Percentiles rank a stretch among this genome's conserved stretches.
These are phyloP conservation scores for Osmanthus fragrans DNA, from an alignment of 257 asterid genomes.

Conservation along the genomic window DNA sequence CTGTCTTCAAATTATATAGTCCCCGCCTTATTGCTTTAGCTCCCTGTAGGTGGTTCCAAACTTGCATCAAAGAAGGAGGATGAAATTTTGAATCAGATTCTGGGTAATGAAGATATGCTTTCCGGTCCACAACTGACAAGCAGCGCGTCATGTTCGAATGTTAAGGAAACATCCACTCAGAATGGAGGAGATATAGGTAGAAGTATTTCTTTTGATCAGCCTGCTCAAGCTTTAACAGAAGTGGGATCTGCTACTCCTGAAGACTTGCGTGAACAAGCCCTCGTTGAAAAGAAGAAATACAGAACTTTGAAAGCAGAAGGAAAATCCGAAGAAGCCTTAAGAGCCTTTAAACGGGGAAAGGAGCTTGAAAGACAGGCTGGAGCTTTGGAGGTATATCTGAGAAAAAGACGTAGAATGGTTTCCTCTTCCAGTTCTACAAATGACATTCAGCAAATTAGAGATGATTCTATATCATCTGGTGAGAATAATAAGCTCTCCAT, in stretches of 20 bases:
- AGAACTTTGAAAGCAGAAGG: constrained; percentile 85
- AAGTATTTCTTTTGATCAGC: constrained; percentile 42
- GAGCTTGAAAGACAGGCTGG: constrained; percentile 97
- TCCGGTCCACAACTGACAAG: constrained; percentile 33
- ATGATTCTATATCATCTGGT: constrained; percentile 36
- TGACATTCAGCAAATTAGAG: constrained; percentile 45
- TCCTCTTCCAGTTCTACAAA: constrained; percentile 44
- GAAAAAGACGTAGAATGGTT: constrained; percentile 74
- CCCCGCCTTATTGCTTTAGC: constrained; percentile 14
- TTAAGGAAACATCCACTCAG: constrained; percentile 35
- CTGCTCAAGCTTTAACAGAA: constrained; percentile 32
- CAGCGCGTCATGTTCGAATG: constrained; percentile 52
- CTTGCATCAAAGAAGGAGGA: constrained; percentile 55
- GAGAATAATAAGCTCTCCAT: constrained; percentile 38
- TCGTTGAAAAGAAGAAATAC: constrained; percentile 70
- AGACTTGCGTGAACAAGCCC: constrained; percentile 82
- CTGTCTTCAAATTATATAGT: not conserved
- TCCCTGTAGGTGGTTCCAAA: constrained; percentile 67
- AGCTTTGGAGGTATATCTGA: constrained; percentile 69
- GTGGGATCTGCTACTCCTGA: constrained; percentile 66
- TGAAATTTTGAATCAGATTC: constrained; percentile 53
- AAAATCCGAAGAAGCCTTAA: constrained; percentile 86
- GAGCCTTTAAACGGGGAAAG: constrained; percentile 85
- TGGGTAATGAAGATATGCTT: constrained; percentile 43
- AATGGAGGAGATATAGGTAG: constrained; percentile 36